Conservation (phyloP, 2,329 filamentous ascomycete species). For the Colletotrichum sp. region DNA sequence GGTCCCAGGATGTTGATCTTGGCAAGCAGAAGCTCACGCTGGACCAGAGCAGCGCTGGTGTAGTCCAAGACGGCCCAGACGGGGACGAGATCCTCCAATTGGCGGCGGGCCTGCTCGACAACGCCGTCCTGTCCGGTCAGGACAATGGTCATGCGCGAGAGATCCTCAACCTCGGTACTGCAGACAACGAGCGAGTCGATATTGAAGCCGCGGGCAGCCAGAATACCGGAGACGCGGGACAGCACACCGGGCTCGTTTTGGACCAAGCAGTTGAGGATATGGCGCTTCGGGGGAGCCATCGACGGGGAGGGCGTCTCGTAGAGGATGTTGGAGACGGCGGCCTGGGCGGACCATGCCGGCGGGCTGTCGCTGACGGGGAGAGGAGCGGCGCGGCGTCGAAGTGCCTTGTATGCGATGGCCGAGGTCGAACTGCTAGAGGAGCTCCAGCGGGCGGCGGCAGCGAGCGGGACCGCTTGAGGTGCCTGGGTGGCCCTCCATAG, state of each 20-base stretch:
- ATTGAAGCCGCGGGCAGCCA: slow-evolving; percentile 97
- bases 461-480: slow-evolving; percentile 26
- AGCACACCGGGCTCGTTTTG: slow-evolving; percentile 99
- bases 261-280: slow-evolving; percentile 97
- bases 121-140: slow-evolving; percentile 95
- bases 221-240: slow-evolving; percentile 93
- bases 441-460: slow-evolving; percentile 22
- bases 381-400: slow-evolving; percentile 88
- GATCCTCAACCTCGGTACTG: slow-evolving; percentile 94
- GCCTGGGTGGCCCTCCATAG: slow-evolving; percentile 38
- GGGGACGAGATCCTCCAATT: slow-evolving; percentile 94
- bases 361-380: slow-evolving; percentile 79
- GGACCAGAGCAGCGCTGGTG: slow-evolving; percentile 88
- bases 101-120: slow-evolving; percentile 93
- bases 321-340: slow-evolving; percentile 96
- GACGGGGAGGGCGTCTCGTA: slow-evolving; percentile 95
- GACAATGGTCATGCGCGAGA: slow-evolving; percentile 99
- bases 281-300: slow-evolving; percentile 84
- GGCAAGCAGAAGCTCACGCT: slow-evolving; percentile 92
- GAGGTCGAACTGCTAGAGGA: slow-evolving; percentile 79
- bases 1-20: slow-evolving; percentile 97
- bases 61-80: slow-evolving; percentile 99
- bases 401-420: slow-evolving; percentile 94
- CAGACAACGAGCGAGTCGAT: slow-evolving; percentile 98
- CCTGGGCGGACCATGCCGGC: slow-evolving; percentile 86